phyloP scores from a whole-genome alignment of 2,329 filamentous ascomycete genomes.

The Fusarium pseudograminearum region DNA sequence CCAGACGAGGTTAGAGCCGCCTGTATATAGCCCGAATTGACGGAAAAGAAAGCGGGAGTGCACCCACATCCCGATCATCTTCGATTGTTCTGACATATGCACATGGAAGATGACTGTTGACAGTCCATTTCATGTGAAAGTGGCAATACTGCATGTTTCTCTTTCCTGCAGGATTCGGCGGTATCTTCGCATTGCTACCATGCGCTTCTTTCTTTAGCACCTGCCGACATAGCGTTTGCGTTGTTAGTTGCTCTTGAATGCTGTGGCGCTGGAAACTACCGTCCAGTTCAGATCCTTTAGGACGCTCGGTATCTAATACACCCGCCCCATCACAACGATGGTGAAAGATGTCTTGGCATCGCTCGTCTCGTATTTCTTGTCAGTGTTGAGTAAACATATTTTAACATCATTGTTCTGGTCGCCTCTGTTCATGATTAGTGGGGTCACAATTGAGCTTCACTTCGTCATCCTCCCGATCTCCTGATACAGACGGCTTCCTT shows the following conservation, averaged over 20 bases:
- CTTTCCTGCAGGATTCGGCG: background rate
- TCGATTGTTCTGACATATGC: constrained; percentile 5
- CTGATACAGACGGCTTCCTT: constrained; percentile 6
- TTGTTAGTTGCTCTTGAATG: background rate
- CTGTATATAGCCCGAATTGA: constrained; percentile 1
- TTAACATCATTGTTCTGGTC: constrained; percentile 38
- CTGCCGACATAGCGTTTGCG: background rate
- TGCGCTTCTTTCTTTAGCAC: background rate
- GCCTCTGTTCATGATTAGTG: constrained; percentile 41
- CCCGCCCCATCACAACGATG: constrained; percentile 34
- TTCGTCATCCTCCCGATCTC: constrained; percentile 23
- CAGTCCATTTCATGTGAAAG: constrained; percentile 6
- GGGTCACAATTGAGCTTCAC: constrained; percentile 31
- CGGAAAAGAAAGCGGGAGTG: background rate
- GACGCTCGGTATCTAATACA: constrained; percentile 32
- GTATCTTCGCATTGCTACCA: background rate
- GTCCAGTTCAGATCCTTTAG: background rate
- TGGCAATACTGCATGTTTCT: constrained; percentile 6
- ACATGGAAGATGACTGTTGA: background rate
- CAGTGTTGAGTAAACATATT: constrained; percentile 25
- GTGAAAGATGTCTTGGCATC: constrained; percentile 3
- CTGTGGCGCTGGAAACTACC: constrained; percentile 10
- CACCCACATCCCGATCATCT: background rate
- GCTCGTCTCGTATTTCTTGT: constrained; percentile 13
- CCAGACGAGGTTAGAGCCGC: constrained; percentile 15